Evolutionary conservation across 1,284 basidiomycete species (phyloP).

Genomic region (Cryptococcus sp.): DNA sequence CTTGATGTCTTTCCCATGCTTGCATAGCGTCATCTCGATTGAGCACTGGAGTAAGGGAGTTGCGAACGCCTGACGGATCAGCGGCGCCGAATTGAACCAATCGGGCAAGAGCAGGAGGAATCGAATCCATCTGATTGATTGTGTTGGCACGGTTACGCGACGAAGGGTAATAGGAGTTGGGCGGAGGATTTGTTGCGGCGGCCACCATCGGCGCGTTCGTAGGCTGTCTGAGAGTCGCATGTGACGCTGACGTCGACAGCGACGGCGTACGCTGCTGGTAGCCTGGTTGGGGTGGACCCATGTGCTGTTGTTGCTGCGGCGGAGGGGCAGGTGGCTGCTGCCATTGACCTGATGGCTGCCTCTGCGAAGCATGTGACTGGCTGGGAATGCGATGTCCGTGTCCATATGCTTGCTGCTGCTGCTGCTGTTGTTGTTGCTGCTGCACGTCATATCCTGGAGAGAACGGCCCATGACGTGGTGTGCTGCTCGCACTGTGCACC

Average conservation of each 20-base stretch:
- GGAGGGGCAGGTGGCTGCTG: constrained; percentile 6
- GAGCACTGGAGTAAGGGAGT: constrained; percentile 79
- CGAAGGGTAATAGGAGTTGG: constrained; percentile 67
- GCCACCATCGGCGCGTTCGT: constrained; percentile 50
- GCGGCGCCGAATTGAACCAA: constrained; percentile 80
- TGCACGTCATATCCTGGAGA: constrained; percentile 36
- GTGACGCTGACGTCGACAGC: constrained; percentile 26
- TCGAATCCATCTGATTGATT: constrained; percentile 77
- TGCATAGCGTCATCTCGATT: constrained; percentile 86
- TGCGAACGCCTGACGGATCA: constrained; percentile 68
- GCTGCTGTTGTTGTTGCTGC: not conserved
- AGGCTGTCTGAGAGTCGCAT: constrained; percentile 22
- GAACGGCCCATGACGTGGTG: constrained; percentile 37
- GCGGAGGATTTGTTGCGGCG: constrained; percentile 47
- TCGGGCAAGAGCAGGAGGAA: constrained; percentile 86
- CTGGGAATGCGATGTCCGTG: constrained; percentile 14
- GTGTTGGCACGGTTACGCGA: constrained; percentile 77
- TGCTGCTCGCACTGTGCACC: constrained; percentile 38
- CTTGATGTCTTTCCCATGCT: constrained; percentile 76
- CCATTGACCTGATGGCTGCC: constrained; percentile 27
- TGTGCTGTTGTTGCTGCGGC: not conserved
- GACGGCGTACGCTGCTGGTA: constrained; percentile 38
- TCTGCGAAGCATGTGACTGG: constrained; percentile 23
- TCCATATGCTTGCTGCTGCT: constrained; percentile 10
- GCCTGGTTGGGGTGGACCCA: constrained; percentile 28